Evolutionary conservation across 352 stramenopile genomes (phyloP).

Genomic region (Globisporangium megalacanthum): DNA sequence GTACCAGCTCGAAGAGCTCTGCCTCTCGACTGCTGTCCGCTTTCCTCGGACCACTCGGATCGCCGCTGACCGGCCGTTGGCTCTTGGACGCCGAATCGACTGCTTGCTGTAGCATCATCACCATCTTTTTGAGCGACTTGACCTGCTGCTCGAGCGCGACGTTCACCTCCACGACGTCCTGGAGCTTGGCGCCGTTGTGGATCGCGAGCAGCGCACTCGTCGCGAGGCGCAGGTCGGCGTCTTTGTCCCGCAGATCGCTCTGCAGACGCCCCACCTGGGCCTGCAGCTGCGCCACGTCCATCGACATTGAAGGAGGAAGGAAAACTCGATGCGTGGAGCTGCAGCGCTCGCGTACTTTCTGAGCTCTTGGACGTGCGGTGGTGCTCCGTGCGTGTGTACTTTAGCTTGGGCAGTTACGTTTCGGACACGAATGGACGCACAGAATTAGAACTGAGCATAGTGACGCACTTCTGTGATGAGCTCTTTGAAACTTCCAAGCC

Average conservation of each 20-base stretch:
- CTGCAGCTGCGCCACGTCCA: slow-evolving; percentile 17
- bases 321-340: too few relatives aligned
- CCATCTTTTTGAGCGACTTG: slow-evolving; percentile 32
- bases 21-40: not conserved
- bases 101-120: slow-evolving; percentile 17
- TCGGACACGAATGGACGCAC: too few relatives aligned
- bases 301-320: not conserved
- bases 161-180: slow-evolving; percentile 42
- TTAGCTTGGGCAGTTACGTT: too few relatives aligned
- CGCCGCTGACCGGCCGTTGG: not conserved
- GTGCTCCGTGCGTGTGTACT: too few relatives aligned
- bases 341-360: too few relatives aligned
- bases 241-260: slow-evolving; percentile 20
- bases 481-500: too few relatives aligned
- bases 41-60: slow-evolving; percentile 1
- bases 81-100: not conserved
- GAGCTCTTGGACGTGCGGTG: too few relatives aligned
- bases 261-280: slow-evolving; percentile 24
- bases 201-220: slow-evolving; percentile 10
- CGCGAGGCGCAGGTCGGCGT: slow-evolving; percentile 23
- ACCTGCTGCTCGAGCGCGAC: slow-evolving; percentile 42
- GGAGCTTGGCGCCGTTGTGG: slow-evolving; percentile 21
- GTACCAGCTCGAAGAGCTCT: slow-evolving; percentile 4
- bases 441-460: too few relatives aligned
- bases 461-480: too few relatives aligned